Percentiles rank a stretch among this genome's conserved stretches.
Conservation (phyloP, 331 rosid species). For the Ulmus americana region DNA sequence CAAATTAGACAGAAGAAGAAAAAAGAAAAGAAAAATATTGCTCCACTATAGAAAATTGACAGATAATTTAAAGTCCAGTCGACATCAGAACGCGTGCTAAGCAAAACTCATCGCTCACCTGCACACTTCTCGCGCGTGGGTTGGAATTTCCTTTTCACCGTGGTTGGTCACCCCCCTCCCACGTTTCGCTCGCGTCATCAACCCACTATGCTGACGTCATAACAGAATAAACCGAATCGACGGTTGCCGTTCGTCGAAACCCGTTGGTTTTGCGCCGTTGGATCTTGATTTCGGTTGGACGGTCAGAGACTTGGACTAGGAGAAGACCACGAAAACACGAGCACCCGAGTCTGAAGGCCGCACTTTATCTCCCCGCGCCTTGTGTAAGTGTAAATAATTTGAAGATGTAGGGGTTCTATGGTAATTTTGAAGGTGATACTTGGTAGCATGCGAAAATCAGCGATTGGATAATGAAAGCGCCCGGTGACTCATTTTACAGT, state of each 20-base stretch:
- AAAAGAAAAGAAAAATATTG: too few relatives aligned
- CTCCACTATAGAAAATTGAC: not conserved
- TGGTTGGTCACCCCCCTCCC: constrained; percentile 27
- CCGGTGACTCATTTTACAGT: constrained; percentile 19
- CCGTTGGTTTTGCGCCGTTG: not conserved
- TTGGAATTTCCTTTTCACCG: constrained; percentile 27
- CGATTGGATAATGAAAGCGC: constrained; percentile 11
- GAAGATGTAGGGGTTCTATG: not conserved
- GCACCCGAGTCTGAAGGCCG: not conserved
- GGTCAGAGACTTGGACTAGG: constrained; percentile 6
- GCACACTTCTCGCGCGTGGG: constrained; percentile 15
- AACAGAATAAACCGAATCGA: not conserved
- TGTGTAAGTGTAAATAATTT: not conserved
- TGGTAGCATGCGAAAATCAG: constrained; percentile 27
- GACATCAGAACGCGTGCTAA: not conserved
- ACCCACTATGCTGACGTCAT: constrained; percentile 21
- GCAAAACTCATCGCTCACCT: not conserved
- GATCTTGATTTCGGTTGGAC: not conserved
- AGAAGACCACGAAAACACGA: constrained; percentile 1
- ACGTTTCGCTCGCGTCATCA: constrained; percentile 13
- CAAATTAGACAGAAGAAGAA: too few relatives aligned
- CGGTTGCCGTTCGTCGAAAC: constrained; percentile 8
- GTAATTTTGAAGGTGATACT: not conserved
- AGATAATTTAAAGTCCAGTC: not conserved
- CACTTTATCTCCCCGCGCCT: not conserved